Evolutionary conservation across 345 rosid species (phyloP).

Genomic region (Populus ilicifolia): DNA sequence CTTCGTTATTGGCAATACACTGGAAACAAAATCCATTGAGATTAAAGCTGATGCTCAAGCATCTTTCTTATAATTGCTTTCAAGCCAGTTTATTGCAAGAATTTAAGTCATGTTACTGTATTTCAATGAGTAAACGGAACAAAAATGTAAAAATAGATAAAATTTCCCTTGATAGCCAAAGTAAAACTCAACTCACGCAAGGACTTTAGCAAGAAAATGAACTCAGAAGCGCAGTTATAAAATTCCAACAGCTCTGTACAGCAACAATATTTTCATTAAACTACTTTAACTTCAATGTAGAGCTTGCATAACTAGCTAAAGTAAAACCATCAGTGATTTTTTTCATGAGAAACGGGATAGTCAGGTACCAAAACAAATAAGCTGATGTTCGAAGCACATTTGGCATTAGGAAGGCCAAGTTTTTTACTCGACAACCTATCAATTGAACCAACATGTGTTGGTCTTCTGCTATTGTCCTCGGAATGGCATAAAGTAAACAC

Average conservation of each 20-base stretch:
- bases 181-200: background rate
- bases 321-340: too few species aligned
- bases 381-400: constrained; percentile 53
- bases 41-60: background rate
- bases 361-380: constrained; percentile 61
- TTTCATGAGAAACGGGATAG: background rate
- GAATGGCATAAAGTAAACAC: constrained; percentile 63
- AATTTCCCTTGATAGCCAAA: background rate
- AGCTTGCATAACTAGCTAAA: background rate
- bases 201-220: background rate
- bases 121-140: background rate
- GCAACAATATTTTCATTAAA: background rate
- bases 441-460: constrained; percentile 47
- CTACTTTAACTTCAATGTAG: background rate
- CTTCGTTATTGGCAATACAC: background rate
- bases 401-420: constrained; percentile 48
- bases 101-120: background rate
- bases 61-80: background rate
- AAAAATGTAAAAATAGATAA: background rate
- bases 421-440: constrained; percentile 75
- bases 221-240: background rate
- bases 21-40: background rate
- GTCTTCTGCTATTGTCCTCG: constrained; percentile 34
- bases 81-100: background rate
- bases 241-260: background rate